Base-by-base conservation (phyloP, 2,329 filamentous ascomycete genomes). In the Aureobasidium zeae region DNA sequence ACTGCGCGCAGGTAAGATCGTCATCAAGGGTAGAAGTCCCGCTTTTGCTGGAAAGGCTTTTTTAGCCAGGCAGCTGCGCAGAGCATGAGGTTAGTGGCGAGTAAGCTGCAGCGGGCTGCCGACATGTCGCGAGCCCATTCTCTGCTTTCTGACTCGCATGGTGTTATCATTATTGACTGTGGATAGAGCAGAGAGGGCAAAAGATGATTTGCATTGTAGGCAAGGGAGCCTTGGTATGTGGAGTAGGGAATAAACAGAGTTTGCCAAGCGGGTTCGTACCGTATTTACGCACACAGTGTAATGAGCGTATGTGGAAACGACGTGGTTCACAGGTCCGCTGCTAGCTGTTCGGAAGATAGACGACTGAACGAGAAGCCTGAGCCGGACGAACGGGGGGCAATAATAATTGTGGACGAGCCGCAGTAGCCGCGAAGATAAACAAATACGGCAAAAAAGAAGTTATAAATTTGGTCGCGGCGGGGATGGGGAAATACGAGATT, bases 111-210 rank as follows among this genome's bases (percentile, higher is more conserved):
- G 38, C 24, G 25, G 10, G 20, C 38, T 42, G 29, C 38, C 31
- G 21, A 19, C 28, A n/a, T 42, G 38, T 22, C 17, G 28, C 32
- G 38, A 42, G 25, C 29, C 38, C 19, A 32, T 34, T 16, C 21
- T 25, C 30, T 21, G n/a, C n/a, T 30, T 22, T 34, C 39, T 43
- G 39, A 43, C 39, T 43, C 39, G 39, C 39, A 43, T 43, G 30
- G 15, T 21, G 30, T 34, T 34, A n/a, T 34, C 32, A n/a, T 19
- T 32, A 9, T 11, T 19, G 10, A 42, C 29, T 43, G 28, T 34
- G 12, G 12, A 24, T 22, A 34, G 30, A 30, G 39, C 39, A 33
- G 39, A 34, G 21, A 12, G 24, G 25, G 15, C 33, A 17, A 17
- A 22, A 8, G 30, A 34, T 17, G 37, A n/a, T 10, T 8, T 32